phyloP scores from a whole-genome alignment of 345 rosid species.

The Geranium brycei region DNA sequence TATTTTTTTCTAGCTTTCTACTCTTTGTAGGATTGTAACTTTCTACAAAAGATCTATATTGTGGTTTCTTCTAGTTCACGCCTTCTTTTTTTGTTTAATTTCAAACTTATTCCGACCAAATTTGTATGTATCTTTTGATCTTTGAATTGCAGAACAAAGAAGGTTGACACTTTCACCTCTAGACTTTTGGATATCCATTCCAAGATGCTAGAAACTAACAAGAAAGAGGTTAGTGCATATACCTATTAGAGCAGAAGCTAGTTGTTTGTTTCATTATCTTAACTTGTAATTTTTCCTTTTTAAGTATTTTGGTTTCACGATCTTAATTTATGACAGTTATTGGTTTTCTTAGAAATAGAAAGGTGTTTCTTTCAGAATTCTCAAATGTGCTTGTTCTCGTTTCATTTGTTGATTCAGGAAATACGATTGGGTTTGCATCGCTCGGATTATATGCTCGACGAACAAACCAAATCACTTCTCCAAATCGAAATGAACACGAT shows the following conservation, averaged over 20 bases:
- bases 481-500: constrained; percentile 94
- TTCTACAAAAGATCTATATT: too few species aligned
- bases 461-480: constrained; percentile 75
- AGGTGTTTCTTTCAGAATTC: too few species aligned
- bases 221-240: constrained; percentile 52
- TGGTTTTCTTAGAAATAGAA: neutral
- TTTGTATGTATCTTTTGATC: constrained; percentile 5
- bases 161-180: constrained; percentile 80
- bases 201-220: constrained; percentile 69
- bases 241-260: neutral
- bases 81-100: too few species aligned
- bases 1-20: too few species aligned
- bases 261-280: too few species aligned
- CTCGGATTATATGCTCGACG: constrained; percentile 98
- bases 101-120: too few species aligned
- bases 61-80: too few species aligned
- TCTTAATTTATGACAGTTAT: neutral
- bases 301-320: too few species aligned
- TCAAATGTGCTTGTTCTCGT: neutral
- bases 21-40: too few species aligned
- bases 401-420: constrained; percentile 35
- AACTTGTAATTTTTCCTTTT: neutral
- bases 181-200: constrained; percentile 89
- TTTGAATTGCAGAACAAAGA: constrained; percentile 52
- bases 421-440: constrained; percentile 91